Evolutionary conservation across 768 basidiomycete species (phyloP), one percentile per base, ranked within the genome.

Genomic region (Mycena rosella): DNA sequence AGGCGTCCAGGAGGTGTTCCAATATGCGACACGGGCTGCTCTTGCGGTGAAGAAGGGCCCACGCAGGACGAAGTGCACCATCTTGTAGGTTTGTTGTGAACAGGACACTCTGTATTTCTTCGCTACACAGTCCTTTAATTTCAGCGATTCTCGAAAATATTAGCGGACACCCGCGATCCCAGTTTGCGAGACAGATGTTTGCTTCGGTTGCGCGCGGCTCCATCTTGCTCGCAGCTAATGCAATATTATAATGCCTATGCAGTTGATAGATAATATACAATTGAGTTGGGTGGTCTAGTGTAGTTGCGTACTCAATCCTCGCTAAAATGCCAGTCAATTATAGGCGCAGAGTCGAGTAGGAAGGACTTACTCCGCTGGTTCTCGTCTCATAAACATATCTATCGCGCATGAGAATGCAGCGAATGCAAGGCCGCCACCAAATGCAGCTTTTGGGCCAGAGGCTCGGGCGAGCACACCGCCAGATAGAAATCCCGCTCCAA

Each of bases 381-480:
- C 92, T 77, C 92, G 84, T 78, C 92, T 86, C 66, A 96, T 78
- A 78, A 94, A 97, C 29, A 90, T 74, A 78, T 99, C 97, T 70
- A 99, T 96, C 14, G 86, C 95, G 0, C 90, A 89, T 15, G 96
- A 97, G 82, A 99, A 99, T 2, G 92, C 95, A 15, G 95, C 95
- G 75, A 99, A 99, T 0, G 93, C 95, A 11, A 95, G 68, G 22
- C 94, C 97, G 73, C 97, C 97, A 51, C 92, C 90, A n/a, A 96
- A 70, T 20, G 89, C 94, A 18, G 92, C 95, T 78, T 87, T 93
- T 9, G 95, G 94, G 1, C 97, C 96, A 0, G 95, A 89, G 74
- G 93, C 89, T 42, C 94, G 87, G 13, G 96, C 96, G 5, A 98
- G 88, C 22, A 98, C 83, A 40, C 92, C 96, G 30, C 97, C 97